Percentiles rank a stretch among this genome's conserved stretches.
Conservation (phyloP, 306 rosid genomes). For the Cucurbita maxima region DNA sequence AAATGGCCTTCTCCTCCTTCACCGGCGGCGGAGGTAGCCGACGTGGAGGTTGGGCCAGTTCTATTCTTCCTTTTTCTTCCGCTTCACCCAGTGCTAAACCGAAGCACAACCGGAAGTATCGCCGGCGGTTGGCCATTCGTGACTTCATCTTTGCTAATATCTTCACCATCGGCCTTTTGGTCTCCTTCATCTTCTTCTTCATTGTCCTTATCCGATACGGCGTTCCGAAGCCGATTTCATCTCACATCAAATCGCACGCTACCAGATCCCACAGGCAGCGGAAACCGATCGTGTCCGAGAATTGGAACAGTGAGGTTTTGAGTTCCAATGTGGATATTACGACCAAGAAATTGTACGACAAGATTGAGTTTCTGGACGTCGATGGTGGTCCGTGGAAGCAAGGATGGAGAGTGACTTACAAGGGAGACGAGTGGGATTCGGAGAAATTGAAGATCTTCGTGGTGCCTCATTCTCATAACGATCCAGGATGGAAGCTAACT, state of each 20-base stretch:
- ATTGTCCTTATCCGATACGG: constrained; percentile 57
- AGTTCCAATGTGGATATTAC: constrained; percentile 63
- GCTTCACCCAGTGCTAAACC: constrained; percentile 42
- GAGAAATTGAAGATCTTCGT: constrained; percentile 83
- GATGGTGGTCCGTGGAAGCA: constrained; percentile 98
- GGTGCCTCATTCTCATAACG: constrained; percentile 96
- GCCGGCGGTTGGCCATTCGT: constrained; percentile 34
- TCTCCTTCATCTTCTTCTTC: constrained; percentile 48
- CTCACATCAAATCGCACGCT: constrained; percentile 25
- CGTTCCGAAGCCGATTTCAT: constrained; percentile 54
- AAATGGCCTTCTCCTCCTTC: constrained; percentile 52
- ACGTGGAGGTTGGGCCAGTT: constrained; percentile 58
- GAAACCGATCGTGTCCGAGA: constrained; percentile 13
- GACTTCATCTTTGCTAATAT: constrained; percentile 65
- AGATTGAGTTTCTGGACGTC: constrained; percentile 59
- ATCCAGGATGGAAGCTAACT: constrained; percentile 96
- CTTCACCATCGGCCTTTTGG: constrained; percentile 58
- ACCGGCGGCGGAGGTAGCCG: constrained; percentile 24
- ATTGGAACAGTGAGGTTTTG: constrained; percentile 6
- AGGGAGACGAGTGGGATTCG: constrained; percentile 83
- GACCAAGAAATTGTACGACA: constrained; percentile 67
- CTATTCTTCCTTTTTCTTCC: constrained; percentile 40
- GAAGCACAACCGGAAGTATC: constrained; percentile 43
- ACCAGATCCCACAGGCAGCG: constrained; percentile 19
- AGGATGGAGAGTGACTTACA: constrained; percentile 73